Evolutionary conservation across 768 basidiomycete genomes (phyloP).

Genomic region (Amanita pallidorosea): DNA sequence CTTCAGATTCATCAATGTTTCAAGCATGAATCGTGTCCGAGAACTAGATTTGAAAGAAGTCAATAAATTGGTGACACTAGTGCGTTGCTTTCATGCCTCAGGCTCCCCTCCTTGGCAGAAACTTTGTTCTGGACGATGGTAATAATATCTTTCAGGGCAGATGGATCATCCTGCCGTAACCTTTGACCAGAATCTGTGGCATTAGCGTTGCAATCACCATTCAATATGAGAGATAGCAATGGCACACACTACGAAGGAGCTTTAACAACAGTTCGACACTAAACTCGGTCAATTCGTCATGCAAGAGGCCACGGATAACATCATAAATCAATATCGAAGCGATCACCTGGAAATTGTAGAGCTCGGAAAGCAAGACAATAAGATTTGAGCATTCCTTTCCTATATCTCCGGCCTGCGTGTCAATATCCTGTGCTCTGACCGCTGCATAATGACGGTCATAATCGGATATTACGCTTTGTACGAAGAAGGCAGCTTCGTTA

Average conservation of each 20-base stretch:
- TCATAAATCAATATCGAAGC: conserved; percentile 88
- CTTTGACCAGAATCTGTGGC: conserved; percentile 81
- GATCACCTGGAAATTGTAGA: conserved; percentile 95
- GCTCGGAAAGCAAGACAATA: conserved; percentile 76
- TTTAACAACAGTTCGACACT: conserved; percentile 83
- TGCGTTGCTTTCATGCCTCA: conserved; percentile 33
- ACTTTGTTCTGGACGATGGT: conserved; percentile 69
- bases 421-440: conserved; percentile 15
- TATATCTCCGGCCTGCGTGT: conserved; percentile 19
- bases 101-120: conserved; percentile 31
- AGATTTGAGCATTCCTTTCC: conserved; percentile 91
- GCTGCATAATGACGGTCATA: conserved; percentile 51
- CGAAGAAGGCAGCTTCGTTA: conserved; percentile 64
- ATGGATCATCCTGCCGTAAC: conserved; percentile 85
- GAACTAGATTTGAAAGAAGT: conserved; percentile 40
- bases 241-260: conserved; percentile 63
- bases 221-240: neutral
- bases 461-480: conserved; percentile 56
- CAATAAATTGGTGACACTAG: neutral
- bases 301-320: conserved; percentile 66
- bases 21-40: conserved; percentile 90
- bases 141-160: conserved; percentile 85
- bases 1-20: conserved; percentile 85
- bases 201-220: neutral
- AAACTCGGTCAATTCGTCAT: conserved; percentile 57